Percentiles rank a stretch among this genome's conserved stretches.
Conservation (phyloP, 441 rosid species). For the Populus trichocarpa region DNA sequence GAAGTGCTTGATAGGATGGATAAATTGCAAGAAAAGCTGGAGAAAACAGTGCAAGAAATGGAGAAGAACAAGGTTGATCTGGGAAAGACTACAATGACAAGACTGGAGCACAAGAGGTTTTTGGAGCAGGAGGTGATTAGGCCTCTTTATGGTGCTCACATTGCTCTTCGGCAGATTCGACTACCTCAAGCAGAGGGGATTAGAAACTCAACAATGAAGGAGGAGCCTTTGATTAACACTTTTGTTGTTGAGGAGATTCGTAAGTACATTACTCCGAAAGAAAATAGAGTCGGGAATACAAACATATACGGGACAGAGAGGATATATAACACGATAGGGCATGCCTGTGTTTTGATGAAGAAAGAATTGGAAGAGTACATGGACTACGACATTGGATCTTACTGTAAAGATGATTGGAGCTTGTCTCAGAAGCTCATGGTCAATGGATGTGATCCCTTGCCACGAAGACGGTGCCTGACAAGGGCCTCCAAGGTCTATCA, state of each 20-base stretch:
- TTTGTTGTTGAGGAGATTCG: constrained; percentile 69
- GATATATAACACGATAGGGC: constrained; percentile 70
- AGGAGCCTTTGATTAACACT: constrained; percentile 65
- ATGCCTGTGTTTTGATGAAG: constrained; percentile 69
- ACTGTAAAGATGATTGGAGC: constrained; percentile 81
- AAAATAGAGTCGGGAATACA: constrained; percentile 48
- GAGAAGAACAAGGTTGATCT: constrained; percentile 46
- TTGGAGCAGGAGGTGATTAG: constrained; percentile 67
- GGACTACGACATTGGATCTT: constrained; percentile 85
- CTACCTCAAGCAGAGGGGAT: constrained; percentile 48
- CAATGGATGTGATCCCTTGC: constrained; percentile 78
- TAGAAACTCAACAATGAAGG: constrained; percentile 38
- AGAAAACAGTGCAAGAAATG: constrained; percentile 51
- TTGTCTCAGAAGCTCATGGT: constrained; percentile 74
- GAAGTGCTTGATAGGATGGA: constrained; percentile 59
- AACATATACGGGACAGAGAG: constrained; percentile 70
- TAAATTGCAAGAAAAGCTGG: constrained; percentile 58
- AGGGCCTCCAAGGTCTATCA: constrained; percentile 79
- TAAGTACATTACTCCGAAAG: constrained; percentile 69
- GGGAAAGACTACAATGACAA: constrained; percentile 32
- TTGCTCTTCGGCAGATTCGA: constrained; percentile 63
- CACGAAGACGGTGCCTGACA: constrained; percentile 73
- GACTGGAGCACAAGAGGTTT: constrained; percentile 47
- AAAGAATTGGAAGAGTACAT: constrained; percentile 70
- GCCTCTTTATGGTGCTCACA: constrained; percentile 61